A percentile compares a stretch with the other conserved stretches of the same genome.
Conservation (phyloP, 306 rosid species). For the Calophaca sinica region DNA sequence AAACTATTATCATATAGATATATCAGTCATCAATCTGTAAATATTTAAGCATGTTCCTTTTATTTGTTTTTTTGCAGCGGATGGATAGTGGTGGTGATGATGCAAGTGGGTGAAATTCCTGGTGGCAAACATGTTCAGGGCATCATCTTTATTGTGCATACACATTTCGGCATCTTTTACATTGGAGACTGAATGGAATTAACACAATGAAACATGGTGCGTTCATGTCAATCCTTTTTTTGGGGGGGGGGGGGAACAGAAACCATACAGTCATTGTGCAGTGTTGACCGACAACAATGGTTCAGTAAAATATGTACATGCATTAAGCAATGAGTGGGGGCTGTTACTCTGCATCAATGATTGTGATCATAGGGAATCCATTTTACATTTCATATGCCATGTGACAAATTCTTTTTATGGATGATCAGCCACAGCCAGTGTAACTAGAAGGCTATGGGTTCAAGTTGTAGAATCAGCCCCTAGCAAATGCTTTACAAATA, state of each 20-base stretch:
- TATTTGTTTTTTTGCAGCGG: slow-evolving; percentile 56
- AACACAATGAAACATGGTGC: slow-evolving; percentile 18
- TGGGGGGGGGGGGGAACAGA: not conserved
- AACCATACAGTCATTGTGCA: not conserved
- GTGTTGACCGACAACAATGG: slow-evolving; percentile 17
- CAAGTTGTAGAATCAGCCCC: no score
- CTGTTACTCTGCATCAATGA: slow-evolving; percentile 25
- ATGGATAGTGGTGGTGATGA: slow-evolving; percentile 46
- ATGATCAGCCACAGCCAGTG: not conserved
- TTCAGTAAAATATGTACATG: slow-evolving; percentile 15
- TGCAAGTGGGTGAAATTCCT: slow-evolving; percentile 41
- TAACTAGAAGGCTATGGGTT: not conserved
- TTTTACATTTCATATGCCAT: slow-evolving; percentile 29
- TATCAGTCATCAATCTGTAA: slow-evolving; percentile 1
- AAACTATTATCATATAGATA: slow-evolving; percentile 28
- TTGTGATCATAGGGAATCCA: slow-evolving; percentile 25
- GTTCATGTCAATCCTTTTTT: slow-evolving; percentile 29
- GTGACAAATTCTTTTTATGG: not conserved
- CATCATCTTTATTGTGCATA: no score
- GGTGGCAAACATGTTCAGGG: slow-evolving; percentile 32
- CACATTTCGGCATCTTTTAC: not conserved
- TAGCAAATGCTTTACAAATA: no score
- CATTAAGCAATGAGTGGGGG: slow-evolving; percentile 17
- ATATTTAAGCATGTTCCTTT: slow-evolving; percentile 28
- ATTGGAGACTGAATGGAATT: slow-evolving; percentile 28